Conservation (phyloP, 352 stramenopile genomes). For the Phytopythium helicoides region DNA sequence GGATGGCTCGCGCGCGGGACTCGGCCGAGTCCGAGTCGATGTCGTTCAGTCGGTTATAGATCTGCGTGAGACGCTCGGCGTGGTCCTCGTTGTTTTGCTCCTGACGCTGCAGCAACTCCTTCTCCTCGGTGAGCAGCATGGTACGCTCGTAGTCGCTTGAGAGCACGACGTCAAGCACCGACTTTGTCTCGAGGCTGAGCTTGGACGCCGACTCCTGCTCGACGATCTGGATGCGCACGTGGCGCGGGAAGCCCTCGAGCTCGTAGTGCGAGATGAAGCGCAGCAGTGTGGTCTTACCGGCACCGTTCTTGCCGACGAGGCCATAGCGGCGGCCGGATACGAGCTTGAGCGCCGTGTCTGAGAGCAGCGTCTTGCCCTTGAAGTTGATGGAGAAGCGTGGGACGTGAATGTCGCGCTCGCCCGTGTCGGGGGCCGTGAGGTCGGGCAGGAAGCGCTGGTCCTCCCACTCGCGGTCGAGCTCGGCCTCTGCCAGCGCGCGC, state of each 20-base stretch:
- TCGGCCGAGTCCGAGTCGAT: constrained; percentile 92
- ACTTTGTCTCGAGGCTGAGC: constrained; percentile 72
- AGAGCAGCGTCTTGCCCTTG: constrained; percentile 88
- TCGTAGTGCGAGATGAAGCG: constrained; percentile 95
- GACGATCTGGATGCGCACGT: constrained; percentile 95
- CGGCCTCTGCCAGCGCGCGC: constrained; percentile 48
- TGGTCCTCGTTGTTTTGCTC: constrained; percentile 32
- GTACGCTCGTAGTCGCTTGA: constrained; percentile 93
- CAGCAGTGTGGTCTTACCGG: constrained; percentile 95
- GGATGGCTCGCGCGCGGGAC: constrained; percentile 87
- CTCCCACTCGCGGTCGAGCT: constrained; percentile 78
- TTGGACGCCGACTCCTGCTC: constrained; percentile 93
- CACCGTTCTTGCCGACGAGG: constrained; percentile 92
- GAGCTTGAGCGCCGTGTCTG: constrained; percentile 86
- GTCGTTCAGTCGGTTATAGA: constrained; percentile 87
- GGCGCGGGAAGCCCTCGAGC: constrained; percentile 95
- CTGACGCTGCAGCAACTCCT: constrained; percentile 71
- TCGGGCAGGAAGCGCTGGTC: constrained; percentile 73
- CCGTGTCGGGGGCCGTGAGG: constrained; percentile 63
- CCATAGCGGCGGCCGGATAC: constrained; percentile 85
- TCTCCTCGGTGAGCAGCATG: constrained; percentile 91
- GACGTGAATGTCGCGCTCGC: constrained; percentile 88
- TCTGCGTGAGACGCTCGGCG: constrained; percentile 59
- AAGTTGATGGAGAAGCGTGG: constrained; percentile 87
- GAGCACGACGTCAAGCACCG: constrained; percentile 94